Evolutionary conservation across 768 basidiomycete genomes (phyloP).

Genomic region (Kwoniella botswanensis): DNA sequence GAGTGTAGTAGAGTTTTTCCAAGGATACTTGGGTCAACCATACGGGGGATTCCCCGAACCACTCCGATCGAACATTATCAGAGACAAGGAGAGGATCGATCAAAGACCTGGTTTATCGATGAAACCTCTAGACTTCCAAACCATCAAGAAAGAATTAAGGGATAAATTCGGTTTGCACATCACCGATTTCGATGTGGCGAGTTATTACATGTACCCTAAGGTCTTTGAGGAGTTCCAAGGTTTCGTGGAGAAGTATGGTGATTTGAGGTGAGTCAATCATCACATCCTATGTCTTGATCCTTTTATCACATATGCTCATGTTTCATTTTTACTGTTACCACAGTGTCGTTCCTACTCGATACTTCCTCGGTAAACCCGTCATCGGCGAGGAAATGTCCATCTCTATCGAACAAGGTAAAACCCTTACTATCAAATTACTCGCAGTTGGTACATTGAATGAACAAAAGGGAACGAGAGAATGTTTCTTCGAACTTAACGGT

Average conservation of each 20-base stretch:
- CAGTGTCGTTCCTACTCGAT: slow-evolving; percentile 93
- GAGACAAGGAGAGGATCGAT: slow-evolving; percentile 91
- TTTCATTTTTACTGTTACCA: not conserved
- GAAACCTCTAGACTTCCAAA: slow-evolving; percentile 89
- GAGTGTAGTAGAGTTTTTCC: slow-evolving; percentile 83
- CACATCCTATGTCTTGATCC: no score
- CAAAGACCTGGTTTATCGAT: slow-evolving; percentile 88
- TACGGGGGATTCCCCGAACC: slow-evolving; percentile 99
- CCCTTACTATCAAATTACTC: slow-evolving; percentile 92
- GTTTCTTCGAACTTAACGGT: slow-evolving; percentile 98
- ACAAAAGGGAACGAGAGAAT: slow-evolving; percentile 88
- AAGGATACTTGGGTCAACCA: slow-evolving; percentile 97
- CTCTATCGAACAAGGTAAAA: slow-evolving; percentile 83
- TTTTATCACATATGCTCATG: no score
- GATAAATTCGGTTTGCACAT: slow-evolving; percentile 96
- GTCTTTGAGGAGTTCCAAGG: slow-evolving; percentile 96
- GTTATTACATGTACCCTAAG: slow-evolving; percentile 99
- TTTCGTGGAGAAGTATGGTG: slow-evolving; percentile 94
- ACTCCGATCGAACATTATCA: slow-evolving; percentile 84
- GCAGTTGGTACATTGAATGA: slow-evolving; percentile 92
- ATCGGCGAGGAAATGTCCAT: slow-evolving; percentile 96
- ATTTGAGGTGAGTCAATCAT: slow-evolving; percentile 71
- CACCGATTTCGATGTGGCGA: slow-evolving; percentile 87
- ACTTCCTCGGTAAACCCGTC: slow-evolving; percentile 91
- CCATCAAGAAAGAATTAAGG: slow-evolving; percentile 88